phyloP scores from a whole-genome alignment of 108 stramenopile species.

The Pseudonitzschia multiseries region DNA sequence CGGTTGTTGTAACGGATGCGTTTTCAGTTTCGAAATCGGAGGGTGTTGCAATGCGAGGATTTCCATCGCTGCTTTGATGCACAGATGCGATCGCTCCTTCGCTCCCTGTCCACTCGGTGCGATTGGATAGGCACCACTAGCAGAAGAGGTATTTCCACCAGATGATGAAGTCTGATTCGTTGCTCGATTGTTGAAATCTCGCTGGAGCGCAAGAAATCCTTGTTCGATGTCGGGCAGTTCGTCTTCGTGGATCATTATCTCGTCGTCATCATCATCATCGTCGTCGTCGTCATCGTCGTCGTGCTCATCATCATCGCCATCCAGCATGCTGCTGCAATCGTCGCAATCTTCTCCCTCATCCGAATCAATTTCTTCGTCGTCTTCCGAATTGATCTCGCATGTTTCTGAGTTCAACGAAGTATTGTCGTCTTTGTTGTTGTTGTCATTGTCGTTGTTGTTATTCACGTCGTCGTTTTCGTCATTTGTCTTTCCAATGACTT shows the following conservation, averaged over 20 bases:
- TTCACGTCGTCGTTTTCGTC: not conserved
- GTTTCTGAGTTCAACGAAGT: constrained; percentile 14
- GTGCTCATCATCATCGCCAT: constrained; percentile 42
- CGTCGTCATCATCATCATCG: constrained; percentile 50
- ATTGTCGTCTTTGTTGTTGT: constrained; percentile 29
- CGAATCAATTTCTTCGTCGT: constrained; percentile 34
- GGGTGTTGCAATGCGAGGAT: constrained; percentile 54
- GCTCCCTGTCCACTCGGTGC: constrained; percentile 16
- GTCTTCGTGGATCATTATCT: constrained; percentile 30
- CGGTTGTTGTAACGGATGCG: constrained; percentile 4
- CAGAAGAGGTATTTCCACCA: constrained; percentile 2
- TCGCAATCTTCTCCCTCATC: constrained; percentile 39
- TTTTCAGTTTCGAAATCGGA: constrained; percentile 10
- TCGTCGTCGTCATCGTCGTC: constrained; percentile 49
- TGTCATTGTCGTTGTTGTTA: constrained; percentile 5
- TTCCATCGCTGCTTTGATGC: constrained; percentile 59
- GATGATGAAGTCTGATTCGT: not conserved
- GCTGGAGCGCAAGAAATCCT: constrained; percentile 34
- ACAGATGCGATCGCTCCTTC: constrained; percentile 50
- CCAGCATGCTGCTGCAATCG: constrained; percentile 30
- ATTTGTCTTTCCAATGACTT: constrained; percentile 11
- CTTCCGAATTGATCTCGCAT: constrained; percentile 20
- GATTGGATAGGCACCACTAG: not conserved
- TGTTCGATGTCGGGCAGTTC: constrained; percentile 38
- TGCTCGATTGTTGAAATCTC: constrained; percentile 8